A percentile compares a stretch with the other conserved stretches of the same genome.
These are phyloP conservation scores for Martensiomyces pterosporus DNA, from an alignment of 192 early-diverging fungal genomes.

Conservation along the genomic window DNA sequence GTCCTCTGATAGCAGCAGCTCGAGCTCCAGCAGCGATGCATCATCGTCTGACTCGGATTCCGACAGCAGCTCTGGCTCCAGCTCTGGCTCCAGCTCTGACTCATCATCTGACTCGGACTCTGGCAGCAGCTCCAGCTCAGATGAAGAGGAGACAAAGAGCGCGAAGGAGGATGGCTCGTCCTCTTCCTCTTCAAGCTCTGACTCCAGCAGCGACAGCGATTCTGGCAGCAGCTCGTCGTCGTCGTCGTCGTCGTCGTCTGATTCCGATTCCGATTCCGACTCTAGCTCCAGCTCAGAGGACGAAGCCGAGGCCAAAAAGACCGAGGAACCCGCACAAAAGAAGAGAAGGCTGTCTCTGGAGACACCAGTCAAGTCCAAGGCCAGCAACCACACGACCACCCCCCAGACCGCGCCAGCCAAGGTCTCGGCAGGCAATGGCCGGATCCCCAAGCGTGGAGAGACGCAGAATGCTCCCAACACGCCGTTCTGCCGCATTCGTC, in stretches of 20 bases:
- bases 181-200: conserved; percentile 14
- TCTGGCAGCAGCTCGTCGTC: conserved; percentile 21
- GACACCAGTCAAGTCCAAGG: conserved; percentile 10
- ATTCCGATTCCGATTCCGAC: conserved; percentile 12
- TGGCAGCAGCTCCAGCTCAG: conserved; percentile 2
- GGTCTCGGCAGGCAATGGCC: background rate
- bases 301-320: background rate
- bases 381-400: background rate
- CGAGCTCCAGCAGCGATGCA: conserved; percentile 21
- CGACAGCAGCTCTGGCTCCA: background rate
- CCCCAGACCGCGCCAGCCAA: conserved; percentile 10
- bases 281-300: conserved; percentile 14
- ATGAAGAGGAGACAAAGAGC: conserved; percentile 11
- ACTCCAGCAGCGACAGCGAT: conserved; percentile 5
- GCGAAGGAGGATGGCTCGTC: conserved; percentile 3
- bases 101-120: conserved; percentile 6
- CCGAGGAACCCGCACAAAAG: background rate
- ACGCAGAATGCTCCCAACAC: conserved; percentile 36
- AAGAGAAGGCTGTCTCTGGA: conserved; percentile 37
- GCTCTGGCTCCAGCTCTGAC: background rate
- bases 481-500: conserved; percentile 81
- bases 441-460: conserved; percentile 15
- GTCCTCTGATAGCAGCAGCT: conserved; percentile 27
- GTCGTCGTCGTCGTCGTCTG: conserved; percentile 24
- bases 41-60: no score